phyloP scores from a whole-genome alignment of 331 rosid species.

The Acacia pycnantha region DNA sequence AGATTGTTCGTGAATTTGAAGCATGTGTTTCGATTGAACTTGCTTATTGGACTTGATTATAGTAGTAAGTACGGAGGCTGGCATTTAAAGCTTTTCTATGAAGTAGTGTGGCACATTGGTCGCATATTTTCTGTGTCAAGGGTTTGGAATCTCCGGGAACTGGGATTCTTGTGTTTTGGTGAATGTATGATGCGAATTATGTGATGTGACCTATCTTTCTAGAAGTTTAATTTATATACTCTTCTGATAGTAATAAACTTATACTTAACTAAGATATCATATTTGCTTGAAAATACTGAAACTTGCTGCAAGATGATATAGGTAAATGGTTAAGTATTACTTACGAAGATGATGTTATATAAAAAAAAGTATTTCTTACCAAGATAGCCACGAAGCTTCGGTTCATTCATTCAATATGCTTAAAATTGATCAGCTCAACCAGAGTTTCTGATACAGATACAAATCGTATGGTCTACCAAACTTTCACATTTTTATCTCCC shows the following conservation, averaged over 20 bases:
- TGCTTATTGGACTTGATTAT: slow-evolving; percentile 7
- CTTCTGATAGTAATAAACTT: background rate
- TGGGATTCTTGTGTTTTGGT: slow-evolving; percentile 6
- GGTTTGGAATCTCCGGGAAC: background rate
- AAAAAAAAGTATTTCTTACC: too few species aligned
- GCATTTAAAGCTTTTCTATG: background rate
- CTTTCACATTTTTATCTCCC: background rate
- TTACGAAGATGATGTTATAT: background rate
- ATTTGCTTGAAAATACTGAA: background rate
- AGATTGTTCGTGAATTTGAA: slow-evolving; percentile 1
- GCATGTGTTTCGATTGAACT: background rate
- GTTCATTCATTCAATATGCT: background rate
- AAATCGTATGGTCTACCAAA: background rate
- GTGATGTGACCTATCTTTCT: too few species aligned
- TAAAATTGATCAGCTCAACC: background rate
- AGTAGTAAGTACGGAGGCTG: background rate
- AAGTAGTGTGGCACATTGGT: background rate
- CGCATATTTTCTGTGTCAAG: background rate
- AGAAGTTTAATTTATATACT: background rate
- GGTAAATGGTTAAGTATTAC: background rate
- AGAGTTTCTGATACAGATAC: background rate
- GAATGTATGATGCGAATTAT: background rate
- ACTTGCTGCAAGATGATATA: background rate
- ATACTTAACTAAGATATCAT: background rate
- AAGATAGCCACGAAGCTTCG: background rate